Percentiles rank a stretch among this genome's conserved stretches.
These are phyloP conservation scores for Silene conica DNA, from an alignment of 148 eudicot genomes.

Conservation along the genomic window DNA sequence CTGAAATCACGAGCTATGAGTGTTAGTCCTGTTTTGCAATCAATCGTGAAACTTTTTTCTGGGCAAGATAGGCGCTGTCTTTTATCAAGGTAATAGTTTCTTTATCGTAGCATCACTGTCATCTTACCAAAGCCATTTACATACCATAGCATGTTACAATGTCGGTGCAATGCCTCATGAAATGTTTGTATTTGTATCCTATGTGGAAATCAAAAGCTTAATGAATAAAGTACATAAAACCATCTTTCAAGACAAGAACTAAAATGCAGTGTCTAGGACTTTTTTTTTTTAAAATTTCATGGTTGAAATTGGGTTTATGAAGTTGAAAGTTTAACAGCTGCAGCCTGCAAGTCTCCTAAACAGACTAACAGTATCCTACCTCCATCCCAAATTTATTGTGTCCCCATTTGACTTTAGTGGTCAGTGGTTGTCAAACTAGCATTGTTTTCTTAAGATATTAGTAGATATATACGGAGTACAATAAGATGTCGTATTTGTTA, in stretches of 20 bases:
- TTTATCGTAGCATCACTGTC: neutral
- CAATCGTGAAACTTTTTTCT: constrained; percentile 66
- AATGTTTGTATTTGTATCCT: neutral
- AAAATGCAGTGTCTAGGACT: too few species aligned
- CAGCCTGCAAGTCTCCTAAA: too few species aligned
- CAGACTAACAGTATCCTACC: too few species aligned
- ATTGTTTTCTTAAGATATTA: too few species aligned
- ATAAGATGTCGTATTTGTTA: too few species aligned
- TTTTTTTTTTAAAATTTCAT: too few species aligned
- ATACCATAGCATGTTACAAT: neutral
- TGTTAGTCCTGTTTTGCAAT: constrained; percentile 67
- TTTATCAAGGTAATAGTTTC: constrained; percentile 51
- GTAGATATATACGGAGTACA: too few species aligned
- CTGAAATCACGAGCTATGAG: constrained; percentile 79
- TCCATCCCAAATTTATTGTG: too few species aligned
- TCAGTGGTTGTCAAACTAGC: too few species aligned
- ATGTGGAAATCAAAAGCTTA: neutral
- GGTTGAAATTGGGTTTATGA: too few species aligned
- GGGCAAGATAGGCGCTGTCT: constrained; percentile 72
- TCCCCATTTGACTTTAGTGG: too few species aligned
- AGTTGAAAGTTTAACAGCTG: too few species aligned
- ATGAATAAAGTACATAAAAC: neutral
- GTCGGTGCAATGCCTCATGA: neutral
- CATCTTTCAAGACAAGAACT: neutral
- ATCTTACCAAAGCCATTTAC: constrained; percentile 3